A percentile compares a stretch with the other conserved stretches of the same genome.
Conservation (phyloP, 2,329 filamentous ascomycete genomes). For the Ophiostoma perfectum region DNA sequence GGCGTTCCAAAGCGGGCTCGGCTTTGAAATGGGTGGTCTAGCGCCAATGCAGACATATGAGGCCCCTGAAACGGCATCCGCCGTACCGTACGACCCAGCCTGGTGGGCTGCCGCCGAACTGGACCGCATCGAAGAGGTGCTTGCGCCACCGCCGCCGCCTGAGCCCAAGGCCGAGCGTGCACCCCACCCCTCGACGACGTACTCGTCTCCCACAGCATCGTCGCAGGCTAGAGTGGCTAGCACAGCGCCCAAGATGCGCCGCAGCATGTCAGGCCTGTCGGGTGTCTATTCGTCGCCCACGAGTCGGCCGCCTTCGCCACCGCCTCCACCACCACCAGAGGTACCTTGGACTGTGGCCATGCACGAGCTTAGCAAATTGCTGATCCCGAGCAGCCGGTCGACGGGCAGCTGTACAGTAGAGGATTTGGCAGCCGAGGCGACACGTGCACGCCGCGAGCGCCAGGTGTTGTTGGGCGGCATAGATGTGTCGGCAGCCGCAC, state of each 20-base stretch:
- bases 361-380: constrained; percentile 72
- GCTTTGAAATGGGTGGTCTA: constrained; percentile 48
- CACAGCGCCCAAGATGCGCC: constrained; percentile 59
- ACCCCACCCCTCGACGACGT: constrained; percentile 60
- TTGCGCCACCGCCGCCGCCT: constrained; percentile 43
- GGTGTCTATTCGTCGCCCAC: constrained; percentile 33
- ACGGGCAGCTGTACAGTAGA: constrained; percentile 71
- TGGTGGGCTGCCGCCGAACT: constrained; percentile 68
- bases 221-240: constrained; percentile 72
- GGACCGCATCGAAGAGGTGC: constrained; percentile 61
- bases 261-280: constrained; percentile 55
- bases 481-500: constrained; percentile 16
- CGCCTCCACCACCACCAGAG: constrained; percentile 68
- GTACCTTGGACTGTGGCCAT: constrained; percentile 83
- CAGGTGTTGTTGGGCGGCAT: constrained; percentile 37
- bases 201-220: constrained; percentile 80
- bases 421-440: constrained; percentile 68
- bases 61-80: neutral
- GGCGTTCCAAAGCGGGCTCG: constrained; percentile 41
- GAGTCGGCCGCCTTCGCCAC: constrained; percentile 36
- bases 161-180: constrained; percentile 47
- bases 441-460: constrained; percentile 58
- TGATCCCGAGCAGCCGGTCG: constrained; percentile 71
- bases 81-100: constrained; percentile 52
- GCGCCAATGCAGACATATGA: constrained; percentile 25